Conservation (phyloP, 2,329 filamentous ascomycete genomes). For the Mariannaea elegans region DNA sequence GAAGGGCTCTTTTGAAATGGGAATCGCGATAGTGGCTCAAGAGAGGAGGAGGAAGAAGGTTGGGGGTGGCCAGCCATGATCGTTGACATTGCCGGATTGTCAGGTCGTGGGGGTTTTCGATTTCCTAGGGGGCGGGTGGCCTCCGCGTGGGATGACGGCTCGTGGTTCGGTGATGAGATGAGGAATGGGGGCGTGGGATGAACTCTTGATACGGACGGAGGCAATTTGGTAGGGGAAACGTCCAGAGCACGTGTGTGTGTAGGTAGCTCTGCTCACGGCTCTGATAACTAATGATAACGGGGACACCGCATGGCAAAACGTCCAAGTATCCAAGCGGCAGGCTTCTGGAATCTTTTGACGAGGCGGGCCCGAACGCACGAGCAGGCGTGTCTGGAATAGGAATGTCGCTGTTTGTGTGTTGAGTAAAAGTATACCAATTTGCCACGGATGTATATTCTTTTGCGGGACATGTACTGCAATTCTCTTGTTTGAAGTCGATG, state of each 20-base stretch:
- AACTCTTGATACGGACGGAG: no score
- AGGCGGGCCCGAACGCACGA: not conserved
- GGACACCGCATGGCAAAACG: slow-evolving; percentile 2
- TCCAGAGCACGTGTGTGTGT: not conserved
- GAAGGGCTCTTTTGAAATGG: not conserved
- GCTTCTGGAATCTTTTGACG: slow-evolving; percentile 15
- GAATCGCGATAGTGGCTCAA: not conserved
- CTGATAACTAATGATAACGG: not conserved
- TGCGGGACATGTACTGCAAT: slow-evolving; percentile 5
- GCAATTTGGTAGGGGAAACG: no score
- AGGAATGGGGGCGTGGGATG: slow-evolving; percentile 22
- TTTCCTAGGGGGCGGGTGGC: not conserved
- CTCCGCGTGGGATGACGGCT: not conserved
- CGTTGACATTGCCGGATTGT: slow-evolving; percentile 13
- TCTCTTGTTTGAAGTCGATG: not conserved
- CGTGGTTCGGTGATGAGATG: slow-evolving; percentile 23
- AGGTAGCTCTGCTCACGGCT: no score
- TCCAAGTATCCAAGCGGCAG: not conserved
- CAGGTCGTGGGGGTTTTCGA: not conserved
- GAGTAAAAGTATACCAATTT: not conserved
- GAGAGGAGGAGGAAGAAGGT: not conserved
- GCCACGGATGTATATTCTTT: slow-evolving; percentile 1
- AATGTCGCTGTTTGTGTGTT: slow-evolving; percentile 4
- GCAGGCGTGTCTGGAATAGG: slow-evolving; percentile 2
- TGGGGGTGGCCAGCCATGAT: not conserved